Conservation (phyloP, 805 yeast genomes). For the Babjeviella inositovora region DNA sequence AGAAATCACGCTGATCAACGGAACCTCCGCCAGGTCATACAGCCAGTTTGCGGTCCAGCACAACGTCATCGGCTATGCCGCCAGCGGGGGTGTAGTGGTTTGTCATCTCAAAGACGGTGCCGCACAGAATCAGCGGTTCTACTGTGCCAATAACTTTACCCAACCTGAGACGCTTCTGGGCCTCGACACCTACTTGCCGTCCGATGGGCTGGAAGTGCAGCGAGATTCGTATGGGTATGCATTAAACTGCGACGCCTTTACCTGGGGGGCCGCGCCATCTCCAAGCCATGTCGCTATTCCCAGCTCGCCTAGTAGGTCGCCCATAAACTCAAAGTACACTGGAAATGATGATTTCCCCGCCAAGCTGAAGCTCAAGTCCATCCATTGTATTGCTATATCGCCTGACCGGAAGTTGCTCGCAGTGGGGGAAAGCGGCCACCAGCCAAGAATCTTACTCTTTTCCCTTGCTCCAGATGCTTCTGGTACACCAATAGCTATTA, state of each 20-base stretch:
- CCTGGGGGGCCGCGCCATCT: conserved; percentile 11
- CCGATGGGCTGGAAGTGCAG: conserved; percentile 2
- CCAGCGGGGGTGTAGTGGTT: conserved; percentile 47
- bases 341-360: conserved; percentile 7
- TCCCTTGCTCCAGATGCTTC: conserved; percentile 35
- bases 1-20: too few species aligned
- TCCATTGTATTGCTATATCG: conserved; percentile 41
- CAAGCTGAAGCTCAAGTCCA: conserved; percentile 28
- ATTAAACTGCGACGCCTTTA: conserved; percentile 9
- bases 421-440: conserved; percentile 57
- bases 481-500: conserved; percentile 30
- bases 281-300: conserved; percentile 3
- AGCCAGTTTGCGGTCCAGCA: conserved; percentile 21
- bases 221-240: conserved; percentile 20
- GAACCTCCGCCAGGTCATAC: conserved; percentile 26
- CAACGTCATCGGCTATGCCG: conserved; percentile 31
- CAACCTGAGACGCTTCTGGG: conserved; percentile 13
- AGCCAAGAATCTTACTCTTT: conserved; percentile 46
- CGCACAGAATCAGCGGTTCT: conserved; percentile 22
- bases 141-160: conserved; percentile 24
- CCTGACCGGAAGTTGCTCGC: conserved; percentile 39
- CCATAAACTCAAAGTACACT: conserved; percentile 2
- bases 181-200: conserved; percentile 6
- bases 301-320: conserved; percentile 4
- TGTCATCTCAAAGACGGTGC: conserved; percentile 11